Evolutionary conservation across 1,139 yeast genomes (phyloP), one percentile per base, ranked within the genome.

Genomic region (Arxiozyma heterogenica): DNA sequence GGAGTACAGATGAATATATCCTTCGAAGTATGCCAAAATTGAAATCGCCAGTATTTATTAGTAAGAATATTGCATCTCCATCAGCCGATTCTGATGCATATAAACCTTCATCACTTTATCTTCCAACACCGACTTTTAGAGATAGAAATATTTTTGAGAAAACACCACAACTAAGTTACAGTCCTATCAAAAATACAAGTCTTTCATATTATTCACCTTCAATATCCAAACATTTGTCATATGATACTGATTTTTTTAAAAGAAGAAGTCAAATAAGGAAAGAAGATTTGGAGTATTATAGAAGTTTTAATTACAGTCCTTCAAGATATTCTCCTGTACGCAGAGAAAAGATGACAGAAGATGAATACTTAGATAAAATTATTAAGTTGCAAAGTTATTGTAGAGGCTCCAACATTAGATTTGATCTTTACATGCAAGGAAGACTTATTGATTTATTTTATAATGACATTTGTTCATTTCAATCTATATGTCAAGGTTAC

Each of bases 361-460:
- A 57, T 18, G 70, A 71, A 34, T 72, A 71, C 57, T 54, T 73
- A 45, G 69, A 68, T 17, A 66, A 66, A 4, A 66, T 76, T 12
- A 65, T 74, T 38, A 59, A 61, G 55, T 71, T 85, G 38, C 93
- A 86, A 65, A 77, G 89, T 0, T 69, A 82, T 38, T 76, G 85
- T 9, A 74, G 86, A 60, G 93, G 91, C 30, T 83, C 86, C 0
- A 74, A 80, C 53, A 71, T 80, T 57, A 75, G 94, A 51, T 86
- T 83, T 65, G 71, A 71, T 30, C 73, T 83, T 73, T 83, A 82
- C 67, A 84, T 84, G 44, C 78, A 79, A 60, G 77, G 61, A 22
- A 61, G 66, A 21, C 58, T 69, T n/a, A 51, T 74, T 9, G 58
- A 61, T 0, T 56, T 68, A 22, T 64, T 71, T 54, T 68, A 67